Evolutionary conservation across 352 stramenopile species (phyloP).

Genomic region (Pythium rishiriense): DNA sequence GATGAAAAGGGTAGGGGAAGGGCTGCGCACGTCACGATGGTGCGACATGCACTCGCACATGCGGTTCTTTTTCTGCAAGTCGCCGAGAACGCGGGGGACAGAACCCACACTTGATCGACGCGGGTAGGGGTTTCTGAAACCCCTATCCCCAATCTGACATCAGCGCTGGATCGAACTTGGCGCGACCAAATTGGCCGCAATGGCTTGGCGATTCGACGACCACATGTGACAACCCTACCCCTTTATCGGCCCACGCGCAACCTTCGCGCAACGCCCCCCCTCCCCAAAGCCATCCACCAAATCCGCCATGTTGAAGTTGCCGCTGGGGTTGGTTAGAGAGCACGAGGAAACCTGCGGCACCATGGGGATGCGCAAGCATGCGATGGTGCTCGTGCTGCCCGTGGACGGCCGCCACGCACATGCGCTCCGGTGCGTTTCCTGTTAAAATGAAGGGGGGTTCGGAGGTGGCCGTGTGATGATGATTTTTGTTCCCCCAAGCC

Average conservation of each 20-base stretch:
- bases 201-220: slow-evolving; percentile 19
- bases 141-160: slow-evolving; percentile 8
- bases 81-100: background rate
- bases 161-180: background rate
- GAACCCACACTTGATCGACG: background rate
- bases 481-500: background rate
- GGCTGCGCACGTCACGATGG: slow-evolving; percentile 20
- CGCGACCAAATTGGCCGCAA: no score
- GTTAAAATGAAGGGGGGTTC: no score
- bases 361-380: slow-evolving; percentile 27
- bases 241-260: slow-evolving; percentile 16
- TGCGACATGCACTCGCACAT: slow-evolving; percentile 16
- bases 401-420: background rate
- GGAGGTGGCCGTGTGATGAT: no score
- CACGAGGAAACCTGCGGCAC: slow-evolving; percentile 1
- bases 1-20: slow-evolving; percentile 7
- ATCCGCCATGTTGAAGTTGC: slow-evolving; percentile 33
- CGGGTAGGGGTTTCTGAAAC: background rate
- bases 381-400: slow-evolving; percentile 30
- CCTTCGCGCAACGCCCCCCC: slow-evolving; percentile 22
- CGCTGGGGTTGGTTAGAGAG: background rate
- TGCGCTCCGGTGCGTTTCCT: background rate
- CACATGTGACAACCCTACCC: slow-evolving; percentile 1
- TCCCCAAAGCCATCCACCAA: background rate
- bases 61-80: slow-evolving; percentile 20